phyloP scores from a whole-genome alignment of 2,329 filamentous ascomycete genomes.

The Penicillium sp. region DNA sequence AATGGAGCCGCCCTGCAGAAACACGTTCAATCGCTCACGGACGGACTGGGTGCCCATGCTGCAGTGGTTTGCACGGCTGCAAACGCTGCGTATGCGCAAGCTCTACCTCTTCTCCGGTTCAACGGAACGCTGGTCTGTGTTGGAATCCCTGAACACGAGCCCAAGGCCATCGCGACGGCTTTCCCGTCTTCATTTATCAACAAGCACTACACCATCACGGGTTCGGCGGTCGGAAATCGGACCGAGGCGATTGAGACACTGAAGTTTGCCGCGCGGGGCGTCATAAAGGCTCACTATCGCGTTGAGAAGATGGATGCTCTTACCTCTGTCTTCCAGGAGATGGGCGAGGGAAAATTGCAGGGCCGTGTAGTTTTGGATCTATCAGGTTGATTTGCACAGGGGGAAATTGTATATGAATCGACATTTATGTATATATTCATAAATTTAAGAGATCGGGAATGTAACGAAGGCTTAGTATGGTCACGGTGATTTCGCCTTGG shows the following conservation, averaged over 20 bases:
- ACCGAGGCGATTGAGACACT: constrained; percentile 54
- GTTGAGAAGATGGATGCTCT: constrained; percentile 53
- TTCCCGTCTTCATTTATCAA: constrained; percentile 47
- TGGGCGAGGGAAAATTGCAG: constrained; percentile 48
- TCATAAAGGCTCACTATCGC: constrained; percentile 50
- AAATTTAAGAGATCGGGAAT: not conserved
- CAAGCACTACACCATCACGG: constrained; percentile 51
- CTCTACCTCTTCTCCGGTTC: constrained; percentile 52
- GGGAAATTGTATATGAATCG: too few species aligned
- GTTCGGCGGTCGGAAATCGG: constrained; percentile 55
- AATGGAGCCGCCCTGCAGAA: constrained; percentile 54
- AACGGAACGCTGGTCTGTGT: constrained; percentile 57
- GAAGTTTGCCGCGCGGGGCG: constrained; percentile 51
- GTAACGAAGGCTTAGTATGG: too few species aligned
- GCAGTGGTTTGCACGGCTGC: constrained; percentile 60
- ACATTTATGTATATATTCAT: not conserved
- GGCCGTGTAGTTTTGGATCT: constrained; percentile 54
- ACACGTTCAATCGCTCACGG: constrained; percentile 60
- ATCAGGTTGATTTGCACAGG: constrained; percentile 14
- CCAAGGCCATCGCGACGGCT: constrained; percentile 50
- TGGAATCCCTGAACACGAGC: constrained; percentile 53
- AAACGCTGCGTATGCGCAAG: constrained; percentile 56
- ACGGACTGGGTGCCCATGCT: constrained; percentile 55
- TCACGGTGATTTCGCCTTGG: too few species aligned
- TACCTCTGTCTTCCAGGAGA: constrained; percentile 50